phyloP scores from a whole-genome alignment of 495 filamentous ascomycete genomes.

The Podospora australis region DNA sequence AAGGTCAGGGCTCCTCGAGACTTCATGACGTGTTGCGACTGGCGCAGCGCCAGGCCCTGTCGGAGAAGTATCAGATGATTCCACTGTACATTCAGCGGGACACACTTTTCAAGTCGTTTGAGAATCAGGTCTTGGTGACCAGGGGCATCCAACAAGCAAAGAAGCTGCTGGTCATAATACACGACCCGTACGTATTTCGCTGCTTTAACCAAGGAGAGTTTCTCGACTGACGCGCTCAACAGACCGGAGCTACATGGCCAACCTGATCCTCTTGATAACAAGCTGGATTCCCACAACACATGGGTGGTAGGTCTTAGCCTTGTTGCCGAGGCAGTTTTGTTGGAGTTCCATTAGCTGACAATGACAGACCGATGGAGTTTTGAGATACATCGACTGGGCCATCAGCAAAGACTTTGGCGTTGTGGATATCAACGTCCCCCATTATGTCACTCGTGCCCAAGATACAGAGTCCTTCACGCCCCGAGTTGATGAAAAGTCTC shows the following conservation, averaged over 20 bases:
- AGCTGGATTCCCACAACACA: slow-evolving; percentile 71
- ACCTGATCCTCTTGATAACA: slow-evolving; percentile 61
- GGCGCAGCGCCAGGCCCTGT: slow-evolving; percentile 63
- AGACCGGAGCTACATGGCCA: slow-evolving; percentile 66
- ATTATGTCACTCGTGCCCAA: slow-evolving; percentile 52
- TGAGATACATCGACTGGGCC: slow-evolving; percentile 79
- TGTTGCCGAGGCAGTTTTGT: too few species aligned
- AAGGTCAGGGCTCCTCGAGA: slow-evolving; percentile 25
- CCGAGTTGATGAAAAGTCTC: slow-evolving; percentile 23
- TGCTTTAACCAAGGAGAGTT: slow-evolving; percentile 37
- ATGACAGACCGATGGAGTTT: slow-evolving; percentile 68
- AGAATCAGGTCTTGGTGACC: slow-evolving; percentile 86
- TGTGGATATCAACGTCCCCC: slow-evolving; percentile 85
- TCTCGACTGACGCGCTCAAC: too few species aligned
- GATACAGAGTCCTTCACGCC: slow-evolving; percentile 32
- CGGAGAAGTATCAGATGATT: slow-evolving; percentile 65
- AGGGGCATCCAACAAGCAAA: slow-evolving; percentile 29
- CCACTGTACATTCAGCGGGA: slow-evolving; percentile 67
- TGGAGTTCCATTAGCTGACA: too few species aligned
- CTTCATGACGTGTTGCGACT: slow-evolving; percentile 64
- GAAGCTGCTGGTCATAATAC: slow-evolving; percentile 68
- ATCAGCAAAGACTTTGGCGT: slow-evolving; percentile 64
- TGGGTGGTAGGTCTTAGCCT: slow-evolving; percentile 76
- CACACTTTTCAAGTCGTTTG: slow-evolving; percentile 66
- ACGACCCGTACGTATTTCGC: slow-evolving; percentile 60